phyloP scores from a whole-genome alignment of 305 asterid species.

The Fraxinus xanthoxyloides region DNA sequence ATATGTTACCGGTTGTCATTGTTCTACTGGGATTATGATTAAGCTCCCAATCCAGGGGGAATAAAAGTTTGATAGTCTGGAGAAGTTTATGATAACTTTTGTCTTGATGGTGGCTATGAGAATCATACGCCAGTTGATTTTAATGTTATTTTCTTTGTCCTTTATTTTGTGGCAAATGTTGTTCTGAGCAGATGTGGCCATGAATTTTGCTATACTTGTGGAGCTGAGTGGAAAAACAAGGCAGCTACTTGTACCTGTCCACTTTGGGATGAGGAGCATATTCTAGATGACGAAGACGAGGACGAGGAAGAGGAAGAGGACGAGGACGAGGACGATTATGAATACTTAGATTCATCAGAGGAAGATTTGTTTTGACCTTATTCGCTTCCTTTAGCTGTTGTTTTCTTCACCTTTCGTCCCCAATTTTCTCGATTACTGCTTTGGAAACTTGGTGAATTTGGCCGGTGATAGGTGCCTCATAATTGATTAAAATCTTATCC shows the following conservation, averaged over 20 bases:
- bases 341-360: slow-evolving; percentile 20
- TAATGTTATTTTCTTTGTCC: not conserved
- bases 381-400: not conserved
- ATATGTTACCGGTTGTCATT: not conserved
- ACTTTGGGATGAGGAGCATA: slow-evolving; percentile 62
- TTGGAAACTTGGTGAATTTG: not conserved
- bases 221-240: slow-evolving; percentile 69
- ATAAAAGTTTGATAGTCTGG: not conserved
- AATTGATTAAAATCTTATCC: not conserved
- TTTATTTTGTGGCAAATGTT: not conserved
- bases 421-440: not conserved
- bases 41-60: not conserved
- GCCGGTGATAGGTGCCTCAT: not conserved
- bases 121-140: not conserved
- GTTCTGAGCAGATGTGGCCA: slow-evolving; percentile 60
- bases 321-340: slow-evolving; percentile 20
- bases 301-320: slow-evolving; percentile 23
- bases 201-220: slow-evolving; percentile 83
- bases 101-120: not conserved
- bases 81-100: not conserved
- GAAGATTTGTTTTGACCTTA: slow-evolving; percentile 2
- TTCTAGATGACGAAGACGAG: slow-evolving; percentile 32
- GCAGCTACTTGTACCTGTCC: slow-evolving; percentile 59
- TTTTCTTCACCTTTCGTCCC: not conserved
- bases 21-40: not conserved